Percentiles rank a stretch among this genome's conserved stretches.
Evolutionary conservation across 1,139 yeast genomes (phyloP).

Genomic region (Candida mesenterica): DNA sequence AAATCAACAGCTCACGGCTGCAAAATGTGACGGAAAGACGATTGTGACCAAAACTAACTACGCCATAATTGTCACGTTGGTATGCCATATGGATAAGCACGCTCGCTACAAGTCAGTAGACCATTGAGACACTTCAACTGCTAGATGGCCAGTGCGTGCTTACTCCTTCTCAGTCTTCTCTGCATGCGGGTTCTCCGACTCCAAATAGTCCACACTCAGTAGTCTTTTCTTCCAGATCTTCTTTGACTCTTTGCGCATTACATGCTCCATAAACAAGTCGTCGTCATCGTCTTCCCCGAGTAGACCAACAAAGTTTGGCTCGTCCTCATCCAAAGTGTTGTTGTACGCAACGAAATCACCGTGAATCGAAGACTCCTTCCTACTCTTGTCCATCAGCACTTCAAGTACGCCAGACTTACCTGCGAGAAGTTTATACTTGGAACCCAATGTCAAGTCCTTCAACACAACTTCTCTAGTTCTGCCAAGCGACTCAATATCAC

Average conservation of each 20-base stretch:
- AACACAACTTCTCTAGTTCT: slow-evolving; percentile 78
- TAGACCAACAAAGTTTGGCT: slow-evolving; percentile 4
- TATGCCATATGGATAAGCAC: too few relatives aligned
- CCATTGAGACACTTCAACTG: background rate
- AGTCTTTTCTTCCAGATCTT: slow-evolving; percentile 9
- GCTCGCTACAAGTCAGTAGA: too few relatives aligned
- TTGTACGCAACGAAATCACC: slow-evolving; percentile 20
- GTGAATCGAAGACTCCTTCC: slow-evolving; percentile 21
- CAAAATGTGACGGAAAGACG: too few relatives aligned
- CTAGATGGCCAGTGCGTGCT: background rate
- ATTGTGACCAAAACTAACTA: too few relatives aligned
- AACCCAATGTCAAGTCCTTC: slow-evolving; percentile 64
- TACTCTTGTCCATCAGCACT: slow-evolving; percentile 16
- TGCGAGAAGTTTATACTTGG: slow-evolving; percentile 27
- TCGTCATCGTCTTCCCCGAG: slow-evolving; percentile 30
- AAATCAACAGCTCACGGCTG: too few relatives aligned
- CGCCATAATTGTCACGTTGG: too few relatives aligned
- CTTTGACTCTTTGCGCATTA: slow-evolving; percentile 11
- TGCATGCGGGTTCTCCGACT: background rate
- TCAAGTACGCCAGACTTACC: slow-evolving; percentile 13
- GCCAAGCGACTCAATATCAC: slow-evolving; percentile 74
- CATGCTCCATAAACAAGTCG: slow-evolving; percentile 39
- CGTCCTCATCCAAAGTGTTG: slow-evolving; percentile 15
- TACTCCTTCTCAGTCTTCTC: slow-evolving; percentile 4
- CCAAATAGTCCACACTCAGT: background rate